Conservation (phyloP, 2,329 filamentous ascomycete species). For the Curvularia sp. region DNA sequence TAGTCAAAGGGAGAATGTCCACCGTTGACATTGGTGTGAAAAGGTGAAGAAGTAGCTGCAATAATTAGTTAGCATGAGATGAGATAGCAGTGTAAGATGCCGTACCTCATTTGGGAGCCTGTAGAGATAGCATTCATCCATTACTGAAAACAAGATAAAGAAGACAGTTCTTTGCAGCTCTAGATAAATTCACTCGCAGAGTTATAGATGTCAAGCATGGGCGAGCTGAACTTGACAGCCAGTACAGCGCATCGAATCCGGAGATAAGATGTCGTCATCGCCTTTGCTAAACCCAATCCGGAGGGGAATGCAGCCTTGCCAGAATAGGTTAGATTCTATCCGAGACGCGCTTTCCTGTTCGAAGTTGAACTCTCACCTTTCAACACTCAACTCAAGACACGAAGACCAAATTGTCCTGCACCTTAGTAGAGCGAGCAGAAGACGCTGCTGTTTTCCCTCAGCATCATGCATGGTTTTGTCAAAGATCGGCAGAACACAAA, state of each 20-base stretch:
- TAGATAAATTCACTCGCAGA: slow-evolving; percentile 1
- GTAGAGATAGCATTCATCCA: slow-evolving; percentile 44
- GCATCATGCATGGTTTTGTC: slow-evolving; percentile 34
- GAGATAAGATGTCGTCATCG: slow-evolving; percentile 45
- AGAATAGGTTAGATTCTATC: slow-evolving; percentile 28
- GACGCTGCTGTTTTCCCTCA: background rate
- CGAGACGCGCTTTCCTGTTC: slow-evolving; percentile 39
- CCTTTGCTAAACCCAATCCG: slow-evolving; percentile 14
- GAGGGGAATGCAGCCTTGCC: slow-evolving; percentile 17
- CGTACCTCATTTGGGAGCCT: slow-evolving; percentile 50
- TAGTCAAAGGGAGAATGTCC: slow-evolving; percentile 61
- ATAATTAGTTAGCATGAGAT: slow-evolving; percentile 24
- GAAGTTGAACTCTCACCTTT: slow-evolving; percentile 28
- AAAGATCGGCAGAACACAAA: slow-evolving; percentile 19
- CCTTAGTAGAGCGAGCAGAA: background rate
- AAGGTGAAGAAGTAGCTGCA: slow-evolving; percentile 54
- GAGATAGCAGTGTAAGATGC: background rate
- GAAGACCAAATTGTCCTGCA: background rate
- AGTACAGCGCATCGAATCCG: slow-evolving; percentile 8
- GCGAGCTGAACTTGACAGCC: slow-evolving; percentile 26
- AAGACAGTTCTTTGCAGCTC: background rate
- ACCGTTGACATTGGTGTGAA: slow-evolving; percentile 53
- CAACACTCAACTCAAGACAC: slow-evolving; percentile 16
- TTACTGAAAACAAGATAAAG: slow-evolving; percentile 8
- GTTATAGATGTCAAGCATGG: slow-evolving; percentile 16